Evolutionary conservation across 352 stramenopile genomes (phyloP).

Genomic region (Pythium graminicola): DNA sequence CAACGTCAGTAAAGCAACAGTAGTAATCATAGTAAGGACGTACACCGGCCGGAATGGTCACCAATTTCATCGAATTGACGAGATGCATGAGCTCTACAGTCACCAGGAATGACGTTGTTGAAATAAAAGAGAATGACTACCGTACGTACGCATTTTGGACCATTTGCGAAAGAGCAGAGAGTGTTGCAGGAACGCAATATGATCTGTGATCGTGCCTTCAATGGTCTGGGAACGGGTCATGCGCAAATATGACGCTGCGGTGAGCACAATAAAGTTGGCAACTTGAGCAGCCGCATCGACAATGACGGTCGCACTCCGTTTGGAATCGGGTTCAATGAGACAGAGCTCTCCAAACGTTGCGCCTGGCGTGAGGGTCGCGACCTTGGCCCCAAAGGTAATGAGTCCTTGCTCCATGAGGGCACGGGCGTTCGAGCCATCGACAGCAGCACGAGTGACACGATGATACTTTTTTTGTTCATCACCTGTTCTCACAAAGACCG

Average conservation of each 20-base stretch:
- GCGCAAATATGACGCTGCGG: conserved; percentile 66
- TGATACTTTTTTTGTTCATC: conserved; percentile 70
- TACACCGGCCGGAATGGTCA: conserved; percentile 49
- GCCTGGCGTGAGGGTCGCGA: conserved; percentile 66
- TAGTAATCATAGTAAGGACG: background rate
- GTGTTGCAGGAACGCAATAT: conserved; percentile 80
- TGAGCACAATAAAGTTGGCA: conserved; percentile 83
- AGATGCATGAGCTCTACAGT: conserved; percentile 77
- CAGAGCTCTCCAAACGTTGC: conserved; percentile 81
- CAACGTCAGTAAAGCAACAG: too few relatives aligned
- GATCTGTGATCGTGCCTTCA: conserved; percentile 77
- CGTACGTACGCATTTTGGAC: conserved; percentile 76
- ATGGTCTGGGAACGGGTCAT: conserved; percentile 79
- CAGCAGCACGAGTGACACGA: conserved; percentile 36
- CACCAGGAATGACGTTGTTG: too few relatives aligned
- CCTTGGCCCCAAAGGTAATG: conserved; percentile 51
- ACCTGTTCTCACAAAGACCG: conserved; percentile 56
- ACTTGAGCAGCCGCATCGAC: conserved; percentile 58
- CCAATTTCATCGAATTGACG: conserved; percentile 80
- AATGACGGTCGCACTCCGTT: conserved; percentile 75
- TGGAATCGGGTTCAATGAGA: conserved; percentile 81
- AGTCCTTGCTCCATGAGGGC: conserved; percentile 34
- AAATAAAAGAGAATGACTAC: background rate
- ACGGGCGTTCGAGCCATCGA: conserved; percentile 36
- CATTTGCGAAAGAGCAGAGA: conserved; percentile 70